These are phyloP conservation scores for Sisymbrium altissimum DNA, from an alignment of 345 rosid species.

Conservation along the genomic window DNA sequence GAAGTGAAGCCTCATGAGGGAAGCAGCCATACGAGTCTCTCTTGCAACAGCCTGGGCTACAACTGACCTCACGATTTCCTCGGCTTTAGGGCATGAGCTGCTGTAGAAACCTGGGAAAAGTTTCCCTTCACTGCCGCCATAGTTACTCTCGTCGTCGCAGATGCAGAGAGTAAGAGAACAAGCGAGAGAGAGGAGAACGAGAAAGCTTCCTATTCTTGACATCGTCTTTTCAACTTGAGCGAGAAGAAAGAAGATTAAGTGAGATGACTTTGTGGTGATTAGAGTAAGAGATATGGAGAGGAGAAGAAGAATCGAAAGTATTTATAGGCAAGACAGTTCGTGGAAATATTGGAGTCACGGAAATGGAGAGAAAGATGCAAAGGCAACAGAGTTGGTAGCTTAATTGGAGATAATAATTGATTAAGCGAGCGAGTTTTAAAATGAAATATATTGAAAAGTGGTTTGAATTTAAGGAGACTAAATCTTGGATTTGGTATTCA, in stretches of 20 bases:
- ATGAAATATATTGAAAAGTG: not conserved
- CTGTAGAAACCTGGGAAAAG: slow-evolving; percentile 63
- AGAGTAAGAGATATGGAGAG: slow-evolving; percentile 25
- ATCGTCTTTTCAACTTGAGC: slow-evolving; percentile 14
- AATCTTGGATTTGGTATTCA: slow-evolving; percentile 16
- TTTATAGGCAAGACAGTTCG: slow-evolving; percentile 21
- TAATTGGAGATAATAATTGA: not conserved
- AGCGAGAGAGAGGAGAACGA: slow-evolving; percentile 41
- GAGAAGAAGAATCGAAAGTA: slow-evolving; percentile 9
- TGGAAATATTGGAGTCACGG: not conserved
- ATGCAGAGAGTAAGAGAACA: slow-evolving; percentile 46
- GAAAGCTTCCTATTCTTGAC: slow-evolving; percentile 36
- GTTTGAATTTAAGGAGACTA: slow-evolving; percentile 7
- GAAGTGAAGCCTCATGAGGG: slow-evolving; percentile 69
- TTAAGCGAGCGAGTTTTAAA: not conserved
- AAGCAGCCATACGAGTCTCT: slow-evolving; percentile 79
- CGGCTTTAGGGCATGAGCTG: slow-evolving; percentile 62
- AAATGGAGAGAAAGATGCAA: slow-evolving; percentile 21
- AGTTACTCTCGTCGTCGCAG: slow-evolving; percentile 19
- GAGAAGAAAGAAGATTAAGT: not conserved
- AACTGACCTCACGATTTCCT: slow-evolving; percentile 47
- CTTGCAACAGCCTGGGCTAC: slow-evolving; percentile 56
- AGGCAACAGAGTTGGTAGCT: slow-evolving; percentile 18
- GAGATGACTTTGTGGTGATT: not conserved
- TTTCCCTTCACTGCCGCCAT: slow-evolving; percentile 26